These are phyloP conservation scores for Kurtzmaniella cleridarum DNA, from an alignment of 805 yeast species.

Conservation along the genomic window DNA sequence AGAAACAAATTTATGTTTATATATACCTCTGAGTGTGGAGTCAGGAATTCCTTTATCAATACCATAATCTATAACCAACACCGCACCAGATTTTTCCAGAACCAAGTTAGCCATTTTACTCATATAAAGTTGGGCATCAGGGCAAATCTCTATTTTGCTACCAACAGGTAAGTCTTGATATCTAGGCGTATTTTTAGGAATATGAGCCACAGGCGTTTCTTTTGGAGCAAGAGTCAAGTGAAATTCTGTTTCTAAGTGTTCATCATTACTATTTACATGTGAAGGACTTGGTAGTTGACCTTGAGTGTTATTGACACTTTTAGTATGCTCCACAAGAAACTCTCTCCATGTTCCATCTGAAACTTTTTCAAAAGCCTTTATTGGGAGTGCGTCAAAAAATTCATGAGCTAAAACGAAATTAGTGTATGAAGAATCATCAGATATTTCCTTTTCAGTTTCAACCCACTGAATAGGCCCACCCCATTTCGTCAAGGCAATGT, in stretches of 20 bases:
- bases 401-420: conserved; percentile 78
- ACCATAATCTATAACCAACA: conserved; percentile 76
- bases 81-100: conserved; percentile 52
- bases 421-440: conserved; percentile 23
- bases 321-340: conserved; percentile 54
- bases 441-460: conserved; percentile 49
- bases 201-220: conserved; percentile 56
- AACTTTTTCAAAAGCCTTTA: conserved; percentile 59
- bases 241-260: conserved; percentile 34
- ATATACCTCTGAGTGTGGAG: conserved; percentile 70
- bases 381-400: conserved; percentile 82
- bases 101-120: conserved; percentile 46
- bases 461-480: conserved; percentile 54
- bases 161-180: conserved; percentile 49
- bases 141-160: conserved; percentile 65
- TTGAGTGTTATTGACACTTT: conserved; percentile 32
- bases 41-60: conserved; percentile 56
- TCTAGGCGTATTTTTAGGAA: conserved; percentile 49
- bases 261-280: conserved; percentile 2
- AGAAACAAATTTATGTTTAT: conserved; percentile 63
- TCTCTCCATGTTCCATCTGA: conserved; percentile 71
- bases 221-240: conserved; percentile 52
- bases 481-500: conserved; percentile 41
- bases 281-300: conserved; percentile 3
- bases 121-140: conserved; percentile 62